These are phyloP conservation scores for Limnomonas spitsbergensis DNA, from an alignment of 139 green algal species.

Conservation along the genomic window DNA sequence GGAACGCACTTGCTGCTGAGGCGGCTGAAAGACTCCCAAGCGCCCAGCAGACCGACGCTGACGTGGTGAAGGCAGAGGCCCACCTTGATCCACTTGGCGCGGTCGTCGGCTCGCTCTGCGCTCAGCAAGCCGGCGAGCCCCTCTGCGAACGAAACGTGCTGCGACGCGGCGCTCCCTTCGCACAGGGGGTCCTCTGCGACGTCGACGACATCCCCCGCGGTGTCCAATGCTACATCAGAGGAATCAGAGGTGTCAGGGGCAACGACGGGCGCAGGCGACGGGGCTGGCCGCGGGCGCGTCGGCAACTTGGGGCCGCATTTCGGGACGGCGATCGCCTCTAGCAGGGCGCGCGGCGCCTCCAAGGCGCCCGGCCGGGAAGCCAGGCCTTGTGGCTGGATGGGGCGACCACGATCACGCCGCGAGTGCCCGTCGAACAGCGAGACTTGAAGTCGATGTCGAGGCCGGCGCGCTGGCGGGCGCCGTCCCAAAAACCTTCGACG, in stretches of 20 bases:
- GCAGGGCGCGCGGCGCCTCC: background rate
- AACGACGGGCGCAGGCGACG: background rate
- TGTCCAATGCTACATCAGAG: background rate
- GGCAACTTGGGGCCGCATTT: background rate
- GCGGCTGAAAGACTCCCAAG: slow-evolving; percentile 11
- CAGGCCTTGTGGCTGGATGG: slow-evolving; percentile 22
- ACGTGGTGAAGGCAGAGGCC: slow-evolving; percentile 24
- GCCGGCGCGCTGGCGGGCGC: background rate
- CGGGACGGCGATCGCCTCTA: background rate
- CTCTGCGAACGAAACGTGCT: too few relatives aligned
- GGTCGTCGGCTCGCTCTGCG: background rate
- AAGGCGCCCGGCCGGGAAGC: background rate
- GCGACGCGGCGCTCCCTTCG: too few relatives aligned
- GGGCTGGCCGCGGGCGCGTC: background rate
- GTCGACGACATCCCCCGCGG: background rate
- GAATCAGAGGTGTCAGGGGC: background rate
- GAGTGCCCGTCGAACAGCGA: slow-evolving; percentile 6
- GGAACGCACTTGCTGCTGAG: background rate
- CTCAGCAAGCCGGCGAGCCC: slow-evolving; percentile 10
- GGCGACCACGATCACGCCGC: slow-evolving; percentile 12
- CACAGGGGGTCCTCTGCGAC: background rate
- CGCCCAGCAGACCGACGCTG: slow-evolving; percentile 7
- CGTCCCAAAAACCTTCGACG: background rate
- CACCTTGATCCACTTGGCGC: slow-evolving; percentile 9
- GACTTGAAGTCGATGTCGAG: slow-evolving; percentile 27